Conservation (phyloP, 495 filamentous ascomycete genomes). For the Hypoxylon lenormandii region DNA sequence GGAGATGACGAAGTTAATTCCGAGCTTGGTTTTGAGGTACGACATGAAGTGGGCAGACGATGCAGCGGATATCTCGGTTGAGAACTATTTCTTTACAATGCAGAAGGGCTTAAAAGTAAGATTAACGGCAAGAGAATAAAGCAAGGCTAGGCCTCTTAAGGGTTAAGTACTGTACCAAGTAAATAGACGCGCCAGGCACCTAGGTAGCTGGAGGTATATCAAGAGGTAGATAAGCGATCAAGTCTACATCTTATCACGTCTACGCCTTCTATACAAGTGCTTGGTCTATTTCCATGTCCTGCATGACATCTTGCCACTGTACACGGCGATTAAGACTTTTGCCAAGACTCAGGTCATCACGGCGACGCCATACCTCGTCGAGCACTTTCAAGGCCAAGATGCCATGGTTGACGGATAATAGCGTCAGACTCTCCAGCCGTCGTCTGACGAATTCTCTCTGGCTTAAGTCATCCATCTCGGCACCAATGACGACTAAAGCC, state of each 20-base stretch:
- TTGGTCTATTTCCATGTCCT: background rate
- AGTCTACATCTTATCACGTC: no score
- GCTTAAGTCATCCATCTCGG: background rate
- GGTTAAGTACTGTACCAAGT: no score
- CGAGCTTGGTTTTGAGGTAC: background rate
- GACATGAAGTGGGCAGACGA: background rate
- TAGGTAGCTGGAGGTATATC: no score
- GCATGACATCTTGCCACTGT: background rate
- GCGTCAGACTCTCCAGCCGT: background rate
- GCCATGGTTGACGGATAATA: background rate
- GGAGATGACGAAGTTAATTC: slow-evolving; percentile 1
- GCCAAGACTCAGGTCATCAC: background rate
- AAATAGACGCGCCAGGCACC: no score
- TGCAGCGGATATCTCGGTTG: background rate
- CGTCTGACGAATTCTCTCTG: background rate
- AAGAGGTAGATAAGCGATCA: no score
- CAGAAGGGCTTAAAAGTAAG: background rate
- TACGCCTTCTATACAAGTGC: background rate
- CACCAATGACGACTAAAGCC: background rate
- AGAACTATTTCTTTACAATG: background rate
- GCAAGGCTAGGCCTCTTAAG: background rate
- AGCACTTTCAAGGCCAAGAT: background rate
- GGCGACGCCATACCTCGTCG: background rate
- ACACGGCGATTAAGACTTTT: background rate
- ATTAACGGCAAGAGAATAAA: background rate